phyloP scores from a whole-genome alignment of 2,329 filamentous ascomycete species.

The Colletotrichum orchidophilum region DNA sequence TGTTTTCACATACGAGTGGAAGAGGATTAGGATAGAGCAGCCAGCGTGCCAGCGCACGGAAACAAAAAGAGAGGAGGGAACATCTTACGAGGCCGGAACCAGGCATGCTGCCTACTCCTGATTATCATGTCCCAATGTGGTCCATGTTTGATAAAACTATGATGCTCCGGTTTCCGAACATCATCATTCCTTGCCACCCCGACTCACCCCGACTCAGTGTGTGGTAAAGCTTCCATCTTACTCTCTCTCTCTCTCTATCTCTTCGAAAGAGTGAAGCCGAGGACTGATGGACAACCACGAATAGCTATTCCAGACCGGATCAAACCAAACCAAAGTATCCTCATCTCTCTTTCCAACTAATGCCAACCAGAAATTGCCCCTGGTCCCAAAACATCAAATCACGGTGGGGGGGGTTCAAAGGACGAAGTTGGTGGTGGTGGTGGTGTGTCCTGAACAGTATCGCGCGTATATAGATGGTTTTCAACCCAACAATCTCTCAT shows the following conservation, averaged over 20 bases:
- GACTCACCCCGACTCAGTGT: too few species aligned
- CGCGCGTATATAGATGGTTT: background rate
- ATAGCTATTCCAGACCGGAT: background rate
- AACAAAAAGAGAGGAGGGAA: background rate
- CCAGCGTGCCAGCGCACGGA: background rate
- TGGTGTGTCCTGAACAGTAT: background rate
- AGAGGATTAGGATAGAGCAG: background rate
- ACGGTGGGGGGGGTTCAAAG: background rate
- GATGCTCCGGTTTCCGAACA: background rate
- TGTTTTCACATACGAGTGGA: background rate
- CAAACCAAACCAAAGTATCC: background rate
- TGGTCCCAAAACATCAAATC: constrained; percentile 1
- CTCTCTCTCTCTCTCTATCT: too few species aligned
- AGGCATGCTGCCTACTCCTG: background rate
- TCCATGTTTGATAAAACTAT: background rate
- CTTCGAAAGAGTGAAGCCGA: background rate
- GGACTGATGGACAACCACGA: background rate
- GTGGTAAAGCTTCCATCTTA: too few species aligned
- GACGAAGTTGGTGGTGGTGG: background rate
- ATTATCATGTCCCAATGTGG: background rate
- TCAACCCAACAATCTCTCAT: background rate
- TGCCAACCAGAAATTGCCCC: background rate
- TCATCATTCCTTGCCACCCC: background rate
- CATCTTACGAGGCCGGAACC: background rate
- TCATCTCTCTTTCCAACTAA: background rate